Base-by-base conservation (phyloP, 129 eudicot genomes). In the Ambrosia artemisiifolia region DNA sequence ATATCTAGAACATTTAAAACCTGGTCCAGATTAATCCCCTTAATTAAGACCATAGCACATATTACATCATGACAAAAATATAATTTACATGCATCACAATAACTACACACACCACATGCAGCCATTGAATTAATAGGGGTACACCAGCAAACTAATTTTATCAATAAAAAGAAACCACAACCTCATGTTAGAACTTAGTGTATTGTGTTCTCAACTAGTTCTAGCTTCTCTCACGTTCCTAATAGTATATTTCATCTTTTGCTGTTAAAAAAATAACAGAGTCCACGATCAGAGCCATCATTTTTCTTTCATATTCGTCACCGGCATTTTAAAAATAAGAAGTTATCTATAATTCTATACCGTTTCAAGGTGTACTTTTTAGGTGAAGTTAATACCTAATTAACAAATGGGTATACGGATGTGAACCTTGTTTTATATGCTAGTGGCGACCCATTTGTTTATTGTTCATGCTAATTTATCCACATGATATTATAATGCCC, bases 341-440 rank as follows among this genome's bases (percentile, higher is more conserved):
- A 46, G 28, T 47, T 67, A 28, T 48, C 47, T 46, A 38, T 5
- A 24, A 24, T 24, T 48, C 47, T 46, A n/a, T 32, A 47, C 8
- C 33, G 16, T 48, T 49, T 10, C 51, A 47, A 16, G 32, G 65
- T 55, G 44, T 54, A 69, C 33, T 14, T 63, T 43, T 38, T 70
- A 55, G 75, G 75, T 70, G 42, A 70, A 24, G 75, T 47, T 20
- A 55, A 18, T 12, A 70, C 75, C 75, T 70, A 55, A 70, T 42
- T 55, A 55, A 70, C 42, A 38, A 20, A 40, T 68, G 36, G n/a
- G n/a, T 44, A 32, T 38, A 38, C 20, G 61, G 28, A 55, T 19
- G 42, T 3, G 53, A 24, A 53, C 65, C 54, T 7, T 30, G 48
- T 11, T 68, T 48, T 48, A 32, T 33, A 49, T 68, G 46, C 19